Evolutionary conservation across 208 protist species (phyloP).

Genomic region (Balamuthia mandrillaris): DNA sequence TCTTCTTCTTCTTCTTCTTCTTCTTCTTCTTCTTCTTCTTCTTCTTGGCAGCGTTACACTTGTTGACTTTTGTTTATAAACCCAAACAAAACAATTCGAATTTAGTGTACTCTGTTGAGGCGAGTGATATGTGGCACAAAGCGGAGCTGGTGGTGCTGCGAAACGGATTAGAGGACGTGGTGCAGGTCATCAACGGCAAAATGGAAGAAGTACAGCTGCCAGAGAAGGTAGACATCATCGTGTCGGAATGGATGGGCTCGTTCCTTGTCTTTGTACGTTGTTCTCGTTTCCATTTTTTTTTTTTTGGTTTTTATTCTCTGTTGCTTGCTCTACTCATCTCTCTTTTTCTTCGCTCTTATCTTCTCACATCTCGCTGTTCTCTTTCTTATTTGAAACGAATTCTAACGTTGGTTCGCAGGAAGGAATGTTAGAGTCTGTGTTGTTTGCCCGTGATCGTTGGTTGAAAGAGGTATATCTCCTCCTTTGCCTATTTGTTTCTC

Average conservation of each 20-base stretch:
- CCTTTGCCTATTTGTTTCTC: background rate
- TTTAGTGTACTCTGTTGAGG: background rate
- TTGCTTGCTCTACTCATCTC: no score
- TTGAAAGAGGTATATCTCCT: background rate
- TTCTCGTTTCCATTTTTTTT: background rate
- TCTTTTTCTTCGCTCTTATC: no score
- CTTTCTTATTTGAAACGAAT: background rate
- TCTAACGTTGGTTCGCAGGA: no score
- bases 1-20: no score
- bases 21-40: no score
- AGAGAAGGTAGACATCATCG: slow-evolving; percentile 26
- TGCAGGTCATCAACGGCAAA: slow-evolving; percentile 24
- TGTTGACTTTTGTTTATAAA: no score
- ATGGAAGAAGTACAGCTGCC: background rate
- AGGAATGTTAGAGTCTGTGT: slow-evolving; percentile 2
- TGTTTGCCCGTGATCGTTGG: background rate
- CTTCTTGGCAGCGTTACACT: background rate
- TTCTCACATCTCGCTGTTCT: no score
- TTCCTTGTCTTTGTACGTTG: slow-evolving; percentile 19
- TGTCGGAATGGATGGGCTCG: slow-evolving; percentile 30
- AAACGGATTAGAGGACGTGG: background rate
- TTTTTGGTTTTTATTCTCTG: no score
- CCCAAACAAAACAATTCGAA: background rate
- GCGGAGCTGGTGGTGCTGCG: background rate
- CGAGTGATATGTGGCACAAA: background rate